These are phyloP conservation scores for Pharus latifolius DNA, from an alignment of 176 grass and related monocot genomes.

Conservation along the genomic window DNA sequence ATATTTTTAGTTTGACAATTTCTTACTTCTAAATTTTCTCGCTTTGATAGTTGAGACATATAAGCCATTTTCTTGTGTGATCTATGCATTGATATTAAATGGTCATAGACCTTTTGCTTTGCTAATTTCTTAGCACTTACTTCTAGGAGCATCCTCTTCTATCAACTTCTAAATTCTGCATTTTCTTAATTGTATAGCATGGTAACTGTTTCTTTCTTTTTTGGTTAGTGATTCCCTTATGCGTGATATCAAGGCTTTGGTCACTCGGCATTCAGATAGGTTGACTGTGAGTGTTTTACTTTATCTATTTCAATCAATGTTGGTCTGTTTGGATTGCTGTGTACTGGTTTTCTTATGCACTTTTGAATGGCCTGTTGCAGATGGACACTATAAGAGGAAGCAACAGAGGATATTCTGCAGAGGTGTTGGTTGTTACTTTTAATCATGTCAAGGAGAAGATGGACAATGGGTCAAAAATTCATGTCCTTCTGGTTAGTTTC, in stretches of 20 bases:
- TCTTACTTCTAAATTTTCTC: too few species aligned
- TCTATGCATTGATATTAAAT: too few species aligned
- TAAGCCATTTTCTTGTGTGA: too few species aligned
- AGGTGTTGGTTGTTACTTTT: conserved; percentile 73
- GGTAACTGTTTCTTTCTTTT: not conserved
- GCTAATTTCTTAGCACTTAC: not conserved
- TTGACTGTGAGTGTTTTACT: conserved; percentile 47
- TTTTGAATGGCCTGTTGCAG: conserved; percentile 21
- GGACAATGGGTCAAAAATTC: conserved; percentile 40
- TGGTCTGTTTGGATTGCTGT: not conserved
- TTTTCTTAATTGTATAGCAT: not conserved
- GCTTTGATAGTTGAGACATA: too few species aligned
- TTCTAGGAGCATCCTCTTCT: not conserved
- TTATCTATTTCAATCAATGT: not conserved
- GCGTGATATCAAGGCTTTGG: conserved; percentile 56
- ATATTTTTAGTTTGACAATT: too few species aligned
- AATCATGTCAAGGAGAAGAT: conserved; percentile 35
- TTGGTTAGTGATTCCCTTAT: conserved; percentile 55
- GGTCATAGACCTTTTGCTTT: not conserved
- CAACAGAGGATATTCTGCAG: conserved; percentile 66
- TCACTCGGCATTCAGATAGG: conserved; percentile 52
- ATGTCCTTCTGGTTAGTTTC: conserved; percentile 86
- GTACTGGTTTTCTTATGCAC: not conserved
- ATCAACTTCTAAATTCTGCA: not conserved
- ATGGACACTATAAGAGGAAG: conserved; percentile 63